Evolutionary conservation across 176 grass and related monocot species (phyloP), one percentile per base, ranked within the genome.

Genomic region (Zoysia japonica): DNA sequence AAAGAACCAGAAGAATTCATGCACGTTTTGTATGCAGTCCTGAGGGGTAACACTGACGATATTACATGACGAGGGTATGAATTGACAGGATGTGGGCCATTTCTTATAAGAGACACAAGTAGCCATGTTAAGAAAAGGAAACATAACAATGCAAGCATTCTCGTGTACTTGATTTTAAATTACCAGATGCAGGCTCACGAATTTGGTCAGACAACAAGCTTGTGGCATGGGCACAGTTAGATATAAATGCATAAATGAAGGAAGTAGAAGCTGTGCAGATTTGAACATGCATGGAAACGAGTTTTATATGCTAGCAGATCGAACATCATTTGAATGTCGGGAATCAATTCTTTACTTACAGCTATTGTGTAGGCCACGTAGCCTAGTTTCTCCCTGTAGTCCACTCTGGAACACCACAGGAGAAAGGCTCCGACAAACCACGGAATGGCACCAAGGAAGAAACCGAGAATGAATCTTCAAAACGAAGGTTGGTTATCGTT

Each of bases 381-480:
- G 70, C 90, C 88, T 48, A 92, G 92, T 73, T 93, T 98, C 83
- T 94, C 92, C 86, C 92, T 92, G 60, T 89, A 84, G 47, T 92
- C 91, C 61, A 85, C 78, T 84, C 78, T 92, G 9, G 82, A 91
- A 71, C 74, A 89, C 9, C 90, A 88, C 47, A 94, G 65, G 47
- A 98, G 47, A 78, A 98, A 75, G 54, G 86, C 95, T 87, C 95
- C 95, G 8, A 87, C 81, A 83, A 94, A 98, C 92, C 95, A 94
- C 42, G 95, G 95, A 82, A 98, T 89, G 20, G 88, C 86, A 71
- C 84, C 91, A 48, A 94, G 65, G 64, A 98, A 92, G 88, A 98
- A 98, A 50, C 95, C 95, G 10, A 87, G 4, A 83, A 98, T 89
- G 86, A 98, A 98, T 71, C 92, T 98, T 81, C 46, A 51, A 77